Conservation (phyloP, 148 eudicot species). For the Vaccinium corymbosum region DNA sequence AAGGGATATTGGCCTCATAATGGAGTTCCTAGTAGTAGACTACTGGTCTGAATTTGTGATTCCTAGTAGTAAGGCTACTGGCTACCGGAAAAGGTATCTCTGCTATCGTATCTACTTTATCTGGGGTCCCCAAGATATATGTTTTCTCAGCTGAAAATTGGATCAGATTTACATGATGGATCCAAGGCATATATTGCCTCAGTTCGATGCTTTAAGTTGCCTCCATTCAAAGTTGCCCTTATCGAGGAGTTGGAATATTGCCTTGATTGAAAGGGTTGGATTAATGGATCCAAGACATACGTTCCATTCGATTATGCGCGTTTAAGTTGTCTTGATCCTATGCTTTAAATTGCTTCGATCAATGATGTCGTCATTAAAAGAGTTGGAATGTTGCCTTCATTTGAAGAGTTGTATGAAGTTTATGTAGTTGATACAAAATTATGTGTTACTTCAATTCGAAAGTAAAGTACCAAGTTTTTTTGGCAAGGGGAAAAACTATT, state of each 20-base stretch:
- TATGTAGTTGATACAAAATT: neutral
- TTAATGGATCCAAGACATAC: neutral
- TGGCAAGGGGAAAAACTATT: neutral
- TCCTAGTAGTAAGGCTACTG: conserved; percentile 2
- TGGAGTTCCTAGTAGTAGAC: conserved; percentile 6
- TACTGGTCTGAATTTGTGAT: neutral
- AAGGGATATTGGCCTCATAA: neutral
- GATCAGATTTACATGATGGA: conserved; percentile 5
- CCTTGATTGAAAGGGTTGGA: neutral
- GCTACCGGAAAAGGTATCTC: neutral
- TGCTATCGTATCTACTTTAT: neutral
- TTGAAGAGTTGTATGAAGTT: neutral
- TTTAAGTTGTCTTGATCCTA: neutral
- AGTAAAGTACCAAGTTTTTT: neutral
- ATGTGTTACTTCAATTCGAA: neutral
- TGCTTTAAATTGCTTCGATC: neutral
- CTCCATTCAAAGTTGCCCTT: neutral
- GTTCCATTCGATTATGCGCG: neutral
- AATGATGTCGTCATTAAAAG: neutral
- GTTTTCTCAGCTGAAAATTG: neutral
- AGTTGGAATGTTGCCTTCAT: neutral
- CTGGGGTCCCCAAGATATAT: neutral
- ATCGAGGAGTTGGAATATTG: neutral
- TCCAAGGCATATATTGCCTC: neutral
- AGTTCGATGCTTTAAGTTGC: neutral